Percentiles rank a stretch among this genome's conserved stretches.
Conservation (phyloP, 2,329 filamentous ascomycete genomes). For the Alternaria consortialis region DNA sequence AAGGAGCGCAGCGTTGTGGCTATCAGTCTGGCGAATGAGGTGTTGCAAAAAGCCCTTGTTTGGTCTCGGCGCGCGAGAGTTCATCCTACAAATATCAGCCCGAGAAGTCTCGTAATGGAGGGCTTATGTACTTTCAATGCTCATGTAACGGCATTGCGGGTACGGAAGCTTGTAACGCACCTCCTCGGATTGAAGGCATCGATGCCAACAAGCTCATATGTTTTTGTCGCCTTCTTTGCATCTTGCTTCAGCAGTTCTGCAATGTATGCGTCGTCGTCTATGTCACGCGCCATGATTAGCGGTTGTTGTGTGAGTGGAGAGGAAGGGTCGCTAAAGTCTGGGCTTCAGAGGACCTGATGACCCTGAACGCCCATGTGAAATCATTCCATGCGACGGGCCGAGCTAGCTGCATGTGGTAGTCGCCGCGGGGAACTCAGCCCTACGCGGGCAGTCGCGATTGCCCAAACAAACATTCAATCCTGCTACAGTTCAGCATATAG, state of each 20-base stretch:
- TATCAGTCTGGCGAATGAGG: conserved; percentile 87
- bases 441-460: conserved; percentile 20
- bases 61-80: conserved; percentile 78
- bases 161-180: conserved; percentile 48
- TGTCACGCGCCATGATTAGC: conserved; percentile 30
- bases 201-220: conserved; percentile 78
- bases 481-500: conserved; percentile 8
- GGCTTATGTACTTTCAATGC: conserved; percentile 14
- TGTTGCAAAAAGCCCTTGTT: conserved; percentile 90
- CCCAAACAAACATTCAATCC: conserved; percentile 42
- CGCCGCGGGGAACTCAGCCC: conserved; percentile 33
- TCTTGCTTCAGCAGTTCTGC: conserved; percentile 82
- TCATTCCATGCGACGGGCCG: conserved; percentile 7
- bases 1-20: conserved; percentile 85
- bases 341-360: conserved; percentile 2
- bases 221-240: conserved; percentile 75
- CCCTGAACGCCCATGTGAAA: conserved; percentile 7
- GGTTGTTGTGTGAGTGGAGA: background rate
- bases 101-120: background rate
- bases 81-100: conserved; percentile 58
- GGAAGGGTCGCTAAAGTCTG: background rate
- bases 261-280: conserved; percentile 76
- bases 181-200: conserved; percentile 69
- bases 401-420: conserved; percentile 25
- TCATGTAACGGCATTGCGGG: conserved; percentile 12